These are phyloP conservation scores for Babesia ovata DNA, from an alignment of 169 alveolate species.

Conservation along the genomic window DNA sequence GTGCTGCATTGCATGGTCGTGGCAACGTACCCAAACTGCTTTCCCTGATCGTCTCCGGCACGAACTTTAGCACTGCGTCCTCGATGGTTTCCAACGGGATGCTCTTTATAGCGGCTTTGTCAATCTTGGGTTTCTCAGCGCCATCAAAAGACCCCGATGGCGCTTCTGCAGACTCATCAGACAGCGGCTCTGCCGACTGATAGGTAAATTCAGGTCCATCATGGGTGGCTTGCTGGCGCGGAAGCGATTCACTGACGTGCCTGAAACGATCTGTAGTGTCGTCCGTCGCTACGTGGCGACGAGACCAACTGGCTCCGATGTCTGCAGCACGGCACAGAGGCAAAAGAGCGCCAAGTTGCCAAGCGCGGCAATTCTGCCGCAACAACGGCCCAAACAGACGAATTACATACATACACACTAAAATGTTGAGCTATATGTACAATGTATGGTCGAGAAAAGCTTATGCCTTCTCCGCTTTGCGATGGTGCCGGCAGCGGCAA, in stretches of 20 bases:
- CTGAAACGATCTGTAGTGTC: slow-evolving; percentile 46
- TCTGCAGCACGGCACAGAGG: too few species aligned
- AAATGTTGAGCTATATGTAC: not conserved
- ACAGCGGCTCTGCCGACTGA: not conserved
- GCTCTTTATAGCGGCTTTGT: slow-evolving; percentile 2
- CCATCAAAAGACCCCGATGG: not conserved
- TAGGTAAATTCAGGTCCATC: not conserved
- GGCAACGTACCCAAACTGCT: slow-evolving; percentile 23
- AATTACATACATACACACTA: not conserved
- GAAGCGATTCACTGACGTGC: slow-evolving; percentile 30
- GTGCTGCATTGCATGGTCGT: not conserved
- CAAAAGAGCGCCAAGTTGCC: too few species aligned
- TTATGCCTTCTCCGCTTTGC: too few species aligned
- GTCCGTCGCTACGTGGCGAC: slow-evolving; percentile 12
- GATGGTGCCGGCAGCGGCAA: not conserved
- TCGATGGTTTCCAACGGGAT: slow-evolving; percentile 50
- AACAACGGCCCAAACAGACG: not conserved
- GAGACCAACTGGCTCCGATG: not conserved
- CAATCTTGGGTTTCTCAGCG: not conserved
- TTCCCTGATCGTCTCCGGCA: slow-evolving; percentile 51
- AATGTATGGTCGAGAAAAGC: not conserved
- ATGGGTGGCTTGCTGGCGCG: not conserved
- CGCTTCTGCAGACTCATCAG: not conserved
- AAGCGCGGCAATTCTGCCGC: not conserved
- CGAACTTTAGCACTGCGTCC: slow-evolving; percentile 58